Evolutionary conservation across 257 asterid genomes (phyloP).

Genomic region (Rubia yunnanensis): DNA sequence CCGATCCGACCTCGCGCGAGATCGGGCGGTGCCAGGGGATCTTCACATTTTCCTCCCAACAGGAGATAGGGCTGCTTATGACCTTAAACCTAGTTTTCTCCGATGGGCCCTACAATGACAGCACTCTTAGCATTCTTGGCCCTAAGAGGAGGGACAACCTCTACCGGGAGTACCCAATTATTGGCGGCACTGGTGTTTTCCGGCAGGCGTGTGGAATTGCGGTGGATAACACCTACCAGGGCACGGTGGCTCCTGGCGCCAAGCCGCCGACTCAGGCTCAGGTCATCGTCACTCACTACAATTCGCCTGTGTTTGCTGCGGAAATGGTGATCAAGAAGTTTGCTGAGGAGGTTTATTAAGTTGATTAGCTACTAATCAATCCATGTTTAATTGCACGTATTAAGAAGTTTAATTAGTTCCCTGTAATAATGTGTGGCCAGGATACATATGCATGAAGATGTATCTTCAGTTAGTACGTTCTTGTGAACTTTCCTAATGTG

Average conservation of each 20-base stretch:
- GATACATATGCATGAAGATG: no score
- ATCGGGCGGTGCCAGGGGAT: not conserved
- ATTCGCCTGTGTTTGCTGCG: not conserved
- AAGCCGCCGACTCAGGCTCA: not conserved
- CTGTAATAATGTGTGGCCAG: no score
- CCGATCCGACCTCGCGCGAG: not conserved
- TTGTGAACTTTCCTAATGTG: no score
- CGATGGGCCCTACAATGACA: not conserved
- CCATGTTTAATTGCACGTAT: not conserved
- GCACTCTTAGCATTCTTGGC: not conserved
- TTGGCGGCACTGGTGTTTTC: conserved; percentile 1
- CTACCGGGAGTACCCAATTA: not conserved
- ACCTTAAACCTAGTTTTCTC: not conserved
- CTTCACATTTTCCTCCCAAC: not conserved
- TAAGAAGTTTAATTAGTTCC: no score
- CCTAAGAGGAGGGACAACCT: not conserved
- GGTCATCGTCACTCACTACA: not conserved
- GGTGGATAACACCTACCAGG: not conserved
- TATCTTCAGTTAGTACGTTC: no score
- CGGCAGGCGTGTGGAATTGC: not conserved
- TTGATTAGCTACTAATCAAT: no score
- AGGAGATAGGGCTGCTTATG: not conserved
- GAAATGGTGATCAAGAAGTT: no score
- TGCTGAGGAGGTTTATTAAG: not conserved
- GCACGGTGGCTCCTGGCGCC: not conserved